These are phyloP conservation scores for Tricholoma sp. DNA, from an alignment of 768 basidiomycete species.

Conservation along the genomic window DNA sequence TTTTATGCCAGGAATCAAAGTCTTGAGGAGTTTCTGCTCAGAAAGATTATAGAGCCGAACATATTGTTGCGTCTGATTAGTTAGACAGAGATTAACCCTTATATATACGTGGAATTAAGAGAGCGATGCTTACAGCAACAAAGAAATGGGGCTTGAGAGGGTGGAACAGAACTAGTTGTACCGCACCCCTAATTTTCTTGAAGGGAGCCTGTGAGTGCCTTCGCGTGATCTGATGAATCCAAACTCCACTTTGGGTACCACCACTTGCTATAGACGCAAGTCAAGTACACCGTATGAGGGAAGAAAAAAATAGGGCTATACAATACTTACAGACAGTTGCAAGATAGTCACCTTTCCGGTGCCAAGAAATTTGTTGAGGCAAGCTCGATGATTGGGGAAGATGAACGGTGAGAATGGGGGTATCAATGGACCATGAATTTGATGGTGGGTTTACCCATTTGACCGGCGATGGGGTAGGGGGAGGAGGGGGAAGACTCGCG, in stretches of 20 bases:
- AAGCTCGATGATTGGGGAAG: constrained; percentile 64
- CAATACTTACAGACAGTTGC: constrained; percentile 82
- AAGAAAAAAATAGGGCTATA: constrained; percentile 1
- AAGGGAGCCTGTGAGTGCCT: constrained; percentile 98
- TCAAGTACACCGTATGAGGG: constrained; percentile 7
- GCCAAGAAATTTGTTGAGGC: constrained; percentile 85
- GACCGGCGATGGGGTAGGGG: constrained; percentile 54
- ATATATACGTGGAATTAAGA: constrained; percentile 5
- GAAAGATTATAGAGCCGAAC: constrained; percentile 93
- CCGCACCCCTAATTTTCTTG: constrained; percentile 87
- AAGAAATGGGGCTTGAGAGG: constrained; percentile 94
- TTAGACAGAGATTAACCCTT: constrained; percentile 10
- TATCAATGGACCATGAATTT: constrained; percentile 43
- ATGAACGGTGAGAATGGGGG: constrained; percentile 53
- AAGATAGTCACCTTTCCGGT: constrained; percentile 91
- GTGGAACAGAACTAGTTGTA: constrained; percentile 93
- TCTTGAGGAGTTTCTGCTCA: constrained; percentile 90
- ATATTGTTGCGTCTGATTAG: constrained; percentile 85
- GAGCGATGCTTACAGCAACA: constrained; percentile 71
- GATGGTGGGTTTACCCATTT: constrained; percentile 61
- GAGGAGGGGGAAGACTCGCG: constrained; percentile 52
- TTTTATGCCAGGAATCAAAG: constrained; percentile 88
- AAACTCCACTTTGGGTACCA: constrained; percentile 76
- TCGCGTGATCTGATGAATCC: constrained; percentile 93
- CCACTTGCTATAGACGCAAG: constrained; percentile 41